A percentile compares a stretch with the other conserved stretches of the same genome.
These are phyloP conservation scores for Ceratonia siliqua DNA, from an alignment of 306 rosid species.

Conservation along the genomic window DNA sequence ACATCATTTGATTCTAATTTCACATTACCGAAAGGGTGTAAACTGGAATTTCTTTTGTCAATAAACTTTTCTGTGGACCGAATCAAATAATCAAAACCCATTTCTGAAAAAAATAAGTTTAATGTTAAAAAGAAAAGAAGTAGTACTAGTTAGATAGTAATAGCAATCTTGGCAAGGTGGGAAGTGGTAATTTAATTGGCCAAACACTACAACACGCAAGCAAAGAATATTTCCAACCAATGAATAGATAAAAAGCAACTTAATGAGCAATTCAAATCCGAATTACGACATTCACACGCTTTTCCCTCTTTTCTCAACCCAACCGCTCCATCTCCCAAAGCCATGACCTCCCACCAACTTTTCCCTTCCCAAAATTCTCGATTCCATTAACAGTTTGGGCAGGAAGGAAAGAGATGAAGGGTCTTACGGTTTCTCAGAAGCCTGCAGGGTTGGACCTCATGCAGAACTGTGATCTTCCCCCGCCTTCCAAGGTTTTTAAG, in stretches of 20 bases:
- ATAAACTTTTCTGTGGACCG: neutral
- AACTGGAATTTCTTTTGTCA: neutral
- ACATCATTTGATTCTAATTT: neutral
- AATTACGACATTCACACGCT: constrained; percentile 32
- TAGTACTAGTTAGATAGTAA: neutral
- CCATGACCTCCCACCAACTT: constrained; percentile 32
- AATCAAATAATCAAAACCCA: neutral
- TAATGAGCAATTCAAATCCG: constrained; percentile 16
- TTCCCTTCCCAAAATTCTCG: constrained; percentile 28
- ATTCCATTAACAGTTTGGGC: neutral
- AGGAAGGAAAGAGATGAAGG: constrained; percentile 41
- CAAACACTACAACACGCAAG: constrained; percentile 38
- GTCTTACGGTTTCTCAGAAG: constrained; percentile 47
- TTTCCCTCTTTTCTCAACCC: neutral
- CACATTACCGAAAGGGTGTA: neutral
- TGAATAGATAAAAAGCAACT: constrained; percentile 38
- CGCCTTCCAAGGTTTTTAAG: constrained; percentile 72
- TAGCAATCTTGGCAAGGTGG: constrained; percentile 11
- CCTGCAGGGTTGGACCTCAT: constrained; percentile 57
- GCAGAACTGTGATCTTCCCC: constrained; percentile 96
- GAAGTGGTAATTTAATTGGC: constrained; percentile 29
- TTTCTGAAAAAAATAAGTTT: neutral
- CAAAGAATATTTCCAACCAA: constrained; percentile 40
- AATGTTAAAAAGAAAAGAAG: neutral
- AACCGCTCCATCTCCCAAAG: constrained; percentile 22